phyloP scores from a whole-genome alignment of 108 stramenopile species.

The Mayamaea pseudoterrestris region DNA sequence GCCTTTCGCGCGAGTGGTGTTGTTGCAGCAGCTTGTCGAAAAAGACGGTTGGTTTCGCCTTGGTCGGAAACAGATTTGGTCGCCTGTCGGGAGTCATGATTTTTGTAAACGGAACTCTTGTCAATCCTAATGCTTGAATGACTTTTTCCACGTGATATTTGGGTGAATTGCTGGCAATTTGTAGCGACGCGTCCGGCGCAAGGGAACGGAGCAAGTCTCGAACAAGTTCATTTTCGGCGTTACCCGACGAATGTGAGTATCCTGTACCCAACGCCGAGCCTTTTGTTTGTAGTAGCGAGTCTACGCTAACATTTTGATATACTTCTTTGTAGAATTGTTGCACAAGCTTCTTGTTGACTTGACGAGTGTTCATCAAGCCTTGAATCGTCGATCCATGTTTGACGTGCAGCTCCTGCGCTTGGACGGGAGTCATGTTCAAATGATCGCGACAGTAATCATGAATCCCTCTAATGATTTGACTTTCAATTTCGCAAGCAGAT shows the following conservation, averaged over 20 bases:
- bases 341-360: constrained; percentile 10
- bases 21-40: constrained; percentile 22
- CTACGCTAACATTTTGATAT: constrained; percentile 44
- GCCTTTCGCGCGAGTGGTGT: neutral
- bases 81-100: constrained; percentile 51
- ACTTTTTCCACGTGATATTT: constrained; percentile 43
- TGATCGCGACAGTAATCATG: constrained; percentile 39
- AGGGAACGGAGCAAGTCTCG: constrained; percentile 13
- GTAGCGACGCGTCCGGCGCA: constrained; percentile 35
- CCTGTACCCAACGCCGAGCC: constrained; percentile 24
- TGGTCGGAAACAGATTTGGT: constrained; percentile 38
- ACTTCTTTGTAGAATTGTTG: constrained; percentile 43
- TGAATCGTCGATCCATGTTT: constrained; percentile 73
- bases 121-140: constrained; percentile 41
- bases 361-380: constrained; percentile 46
- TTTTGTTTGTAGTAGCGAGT: constrained; percentile 18
- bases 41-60: constrained; percentile 41
- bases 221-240: constrained; percentile 8
- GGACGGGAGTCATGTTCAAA: constrained; percentile 32
- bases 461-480: constrained; percentile 60
- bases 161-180: constrained; percentile 74
- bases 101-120: constrained; percentile 14
- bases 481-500: constrained; percentile 43
- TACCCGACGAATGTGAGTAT: constrained; percentile 34
- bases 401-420: constrained; percentile 52